Base-by-base conservation (phyloP, 2,329 filamentous ascomycete genomes). In the Trichoderma pleuroti region DNA sequence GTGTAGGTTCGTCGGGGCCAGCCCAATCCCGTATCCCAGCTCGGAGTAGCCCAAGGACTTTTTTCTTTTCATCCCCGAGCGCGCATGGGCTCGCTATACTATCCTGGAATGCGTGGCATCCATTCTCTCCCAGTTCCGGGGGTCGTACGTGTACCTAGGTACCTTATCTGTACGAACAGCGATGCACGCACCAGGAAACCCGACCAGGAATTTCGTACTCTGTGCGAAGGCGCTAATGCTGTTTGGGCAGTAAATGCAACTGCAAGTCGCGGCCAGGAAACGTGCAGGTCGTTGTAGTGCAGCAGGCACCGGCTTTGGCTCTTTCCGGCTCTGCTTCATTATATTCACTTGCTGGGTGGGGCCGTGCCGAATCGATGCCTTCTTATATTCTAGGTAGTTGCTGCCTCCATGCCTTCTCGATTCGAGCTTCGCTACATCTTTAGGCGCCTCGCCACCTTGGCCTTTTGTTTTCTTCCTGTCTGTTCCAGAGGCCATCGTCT, bases 231-330 rank as follows among this genome's bases (percentile, higher is more conserved):
- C 12, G 54, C 36, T 60, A 68, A 46, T 26, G 18, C 21, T 10
- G 18, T 52, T 49, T 30, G 5, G 65, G 65, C 34, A 61, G 12
- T 68, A 49, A 49, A 21, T 10, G 42, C 42, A 49, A 21, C n/a
- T 21, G 42, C n/a, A 21, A 49, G 39, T 42, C 39, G 39, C 39
- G 39, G 39, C 42, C 46, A 52, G 21, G 46, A 52, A 52, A 24
- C 46, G 46, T 24, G 46, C 46, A 52, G 24, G 46, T 24, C n/a
- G 10, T 28, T 8, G 49, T 59, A 30, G 64, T 59, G 64, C 64
- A 67, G 42, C 63, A 66, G 52, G 34, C 64, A 67, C 56, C 65
- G 65, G 65, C 65, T 68, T 68, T 68, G 54, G 59, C 65, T 32
- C 54, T 49, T 68, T 46, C 65, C 65, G 54, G 26, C 16, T 28